A percentile compares a stretch with the other conserved stretches of the same genome.
Evolutionary conservation across 1,139 yeast genomes (phyloP).

Genomic region (Hansenula sp.): DNA sequence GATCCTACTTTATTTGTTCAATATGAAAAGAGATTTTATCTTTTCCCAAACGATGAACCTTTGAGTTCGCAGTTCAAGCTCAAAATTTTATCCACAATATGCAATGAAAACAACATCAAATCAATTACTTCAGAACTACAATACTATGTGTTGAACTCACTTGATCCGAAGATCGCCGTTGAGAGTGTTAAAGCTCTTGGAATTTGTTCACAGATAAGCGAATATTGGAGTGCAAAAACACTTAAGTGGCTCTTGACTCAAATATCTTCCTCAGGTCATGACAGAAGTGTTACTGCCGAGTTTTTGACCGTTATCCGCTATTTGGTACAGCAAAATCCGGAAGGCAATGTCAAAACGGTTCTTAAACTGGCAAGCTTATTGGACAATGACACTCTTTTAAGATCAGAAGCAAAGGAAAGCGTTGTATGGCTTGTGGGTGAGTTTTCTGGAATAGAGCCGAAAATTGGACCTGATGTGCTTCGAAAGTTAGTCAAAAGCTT

Average conservation of each 20-base stretch:
- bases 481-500: conserved; percentile 55
- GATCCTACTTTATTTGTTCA: conserved; percentile 45
- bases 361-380: conserved; percentile 34
- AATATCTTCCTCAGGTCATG: conserved; percentile 24
- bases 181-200: conserved; percentile 59
- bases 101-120: conserved; percentile 47
- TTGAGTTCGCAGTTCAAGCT: conserved; percentile 52
- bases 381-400: conserved; percentile 26
- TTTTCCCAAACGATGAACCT: conserved; percentile 53
- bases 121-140: conserved; percentile 63
- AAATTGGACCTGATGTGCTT: conserved; percentile 74
- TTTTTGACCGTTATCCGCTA: conserved; percentile 66
- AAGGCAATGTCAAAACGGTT: conserved; percentile 32
- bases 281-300: conserved; percentile 44
- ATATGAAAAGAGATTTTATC: conserved; percentile 46
- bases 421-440: conserved; percentile 93
- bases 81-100: conserved; percentile 56
- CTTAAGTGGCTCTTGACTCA: conserved; percentile 43
- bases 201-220: conserved; percentile 41
- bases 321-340: conserved; percentile 62
- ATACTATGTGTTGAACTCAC: conserved; percentile 48
- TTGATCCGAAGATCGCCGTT: conserved; percentile 35
- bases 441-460: conserved; percentile 43
- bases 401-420: conserved; percentile 65
- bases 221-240: conserved; percentile 28